A percentile compares a stretch with the other conserved stretches of the same genome.
These are phyloP conservation scores for Plenodomus lindquistii DNA, from an alignment of 2,329 filamentous ascomycete species.

Conservation along the genomic window DNA sequence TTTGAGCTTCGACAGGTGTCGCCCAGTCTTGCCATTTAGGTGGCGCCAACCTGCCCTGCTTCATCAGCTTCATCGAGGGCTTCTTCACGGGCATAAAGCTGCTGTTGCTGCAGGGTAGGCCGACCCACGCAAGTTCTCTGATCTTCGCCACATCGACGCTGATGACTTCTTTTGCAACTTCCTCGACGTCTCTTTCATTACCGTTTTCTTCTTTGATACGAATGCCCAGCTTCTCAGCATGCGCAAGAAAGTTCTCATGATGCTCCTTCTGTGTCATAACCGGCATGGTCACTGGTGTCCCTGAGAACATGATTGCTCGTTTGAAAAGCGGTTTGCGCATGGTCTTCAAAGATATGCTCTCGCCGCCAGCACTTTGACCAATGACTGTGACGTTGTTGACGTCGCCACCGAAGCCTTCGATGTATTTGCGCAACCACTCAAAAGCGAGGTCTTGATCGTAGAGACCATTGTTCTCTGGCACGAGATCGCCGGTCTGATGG, in stretches of 20 bases:
- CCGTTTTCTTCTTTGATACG: neutral
- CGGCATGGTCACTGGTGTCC: conserved; percentile 20
- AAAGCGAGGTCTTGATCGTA: conserved; percentile 42
- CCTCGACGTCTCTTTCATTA: neutral
- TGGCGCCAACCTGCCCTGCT: neutral
- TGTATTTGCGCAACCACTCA: conserved; percentile 41
- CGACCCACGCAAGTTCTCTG: conserved; percentile 18
- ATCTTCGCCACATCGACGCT: conserved; percentile 6
- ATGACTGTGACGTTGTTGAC: conserved; percentile 5
- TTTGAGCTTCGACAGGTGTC: conserved; percentile 17
- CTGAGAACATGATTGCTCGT: conserved; percentile 16
- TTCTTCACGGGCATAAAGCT: conserved; percentile 10
- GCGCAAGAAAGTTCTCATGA: conserved; percentile 10
- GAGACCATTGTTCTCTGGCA: conserved; percentile 34
- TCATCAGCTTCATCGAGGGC: conserved; percentile 10
- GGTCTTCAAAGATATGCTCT: conserved; percentile 14
- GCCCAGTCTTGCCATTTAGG: conserved; percentile 1
- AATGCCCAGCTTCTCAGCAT: conserved; percentile 9
- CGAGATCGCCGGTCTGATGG: conserved; percentile 37
- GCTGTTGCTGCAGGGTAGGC: conserved; percentile 12
- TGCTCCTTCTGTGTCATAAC: conserved; percentile 14
- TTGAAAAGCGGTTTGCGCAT: conserved; percentile 16
- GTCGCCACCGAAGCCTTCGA: conserved; percentile 43
- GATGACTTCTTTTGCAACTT: conserved; percentile 10
- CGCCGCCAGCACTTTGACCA: conserved; percentile 39